Base-by-base conservation (phyloP, 768 basidiomycete genomes). In the Candolleomyces eurysporus region DNA sequence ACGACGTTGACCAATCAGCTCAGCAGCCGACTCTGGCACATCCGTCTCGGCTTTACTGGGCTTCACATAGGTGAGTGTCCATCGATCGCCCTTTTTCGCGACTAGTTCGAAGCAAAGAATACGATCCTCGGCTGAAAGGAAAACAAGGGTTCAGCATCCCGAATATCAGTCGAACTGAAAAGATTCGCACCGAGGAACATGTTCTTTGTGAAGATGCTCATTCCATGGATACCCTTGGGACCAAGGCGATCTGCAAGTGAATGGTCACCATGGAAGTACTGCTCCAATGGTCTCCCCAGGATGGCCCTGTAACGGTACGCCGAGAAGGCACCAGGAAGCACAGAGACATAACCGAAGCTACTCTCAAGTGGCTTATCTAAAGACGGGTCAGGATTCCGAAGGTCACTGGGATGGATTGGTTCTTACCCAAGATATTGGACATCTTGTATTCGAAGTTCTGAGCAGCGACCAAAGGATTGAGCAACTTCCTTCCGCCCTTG, bases 361-460 rank as follows among this genome's bases (percentile, higher is more conserved):
- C 92, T 94, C 76, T 98, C 96, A 56, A 95, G 80, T 0, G 96
- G 96, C 72, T 97, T 96, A 72, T 96, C 97, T 17, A 98, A 79
- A 26, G 26, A 26, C 26, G 26, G 26, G 26, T 26, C 4, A 26
- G 26, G 26, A 26, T 4, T 26, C 26, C 26, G 26, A 2, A 26
- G 2, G 26, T 26, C 26, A 26, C 26, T 2, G 4, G 26, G 4
- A 26, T 26, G 2, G 26, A 26, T 4, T 26, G 26, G 26, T 26
- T 26, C 26, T 26, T 26, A 26, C 26, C 26, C 26, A 26, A 26
- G 69, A 98, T 97, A 75, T 98, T 97, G 48, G 93, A 95, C 92
- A 98, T 96, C 78, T 94, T 97, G 78, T 97, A 97, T 76, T 96
- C 94, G 67, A 96, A 96, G 76, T 98, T 97, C 73, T 98, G 96